phyloP scores from a whole-genome alignment of 345 rosid species.

The Salix purpurea region DNA sequence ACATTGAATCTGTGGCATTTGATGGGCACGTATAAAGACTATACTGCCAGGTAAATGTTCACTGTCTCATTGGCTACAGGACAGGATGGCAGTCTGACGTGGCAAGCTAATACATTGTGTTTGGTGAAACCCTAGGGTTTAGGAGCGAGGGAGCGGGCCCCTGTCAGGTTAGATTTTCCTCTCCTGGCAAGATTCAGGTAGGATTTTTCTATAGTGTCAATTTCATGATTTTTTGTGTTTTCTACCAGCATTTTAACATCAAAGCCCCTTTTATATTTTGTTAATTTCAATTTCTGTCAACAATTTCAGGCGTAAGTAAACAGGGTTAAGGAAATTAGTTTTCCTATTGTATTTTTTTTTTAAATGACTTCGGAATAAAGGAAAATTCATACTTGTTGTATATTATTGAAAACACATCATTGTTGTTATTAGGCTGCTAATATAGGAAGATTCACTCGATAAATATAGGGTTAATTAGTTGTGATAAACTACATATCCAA shows the following conservation, averaged over 20 bases:
- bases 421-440: too few relatives aligned
- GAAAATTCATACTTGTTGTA: too few relatives aligned
- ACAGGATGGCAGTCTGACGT: not conserved
- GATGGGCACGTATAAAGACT: slow-evolving; percentile 4
- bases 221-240: not conserved
- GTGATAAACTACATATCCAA: too few relatives aligned
- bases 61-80: not conserved
- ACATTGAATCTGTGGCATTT: not conserved
- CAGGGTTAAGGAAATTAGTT: not conserved
- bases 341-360: too few relatives aligned
- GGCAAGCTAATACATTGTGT: not conserved
- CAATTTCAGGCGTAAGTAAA: too few relatives aligned
- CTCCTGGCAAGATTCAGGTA: not conserved
- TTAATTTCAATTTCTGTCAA: not conserved
- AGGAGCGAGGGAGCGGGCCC: too few relatives aligned
- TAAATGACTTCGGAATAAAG: too few relatives aligned
- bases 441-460: too few relatives aligned
- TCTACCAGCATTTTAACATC: not conserved
- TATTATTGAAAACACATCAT: too few relatives aligned
- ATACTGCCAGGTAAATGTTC: not conserved
- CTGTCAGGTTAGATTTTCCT: not conserved
- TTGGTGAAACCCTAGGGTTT: not conserved
- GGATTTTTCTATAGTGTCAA: not conserved
- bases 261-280: not conserved
- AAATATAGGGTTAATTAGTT: too few relatives aligned